Evolutionary conservation across 495 filamentous ascomycete genomes (phyloP), one percentile per base, ranked within the genome.

Genomic region (Annulohypoxylon bovei): DNA sequence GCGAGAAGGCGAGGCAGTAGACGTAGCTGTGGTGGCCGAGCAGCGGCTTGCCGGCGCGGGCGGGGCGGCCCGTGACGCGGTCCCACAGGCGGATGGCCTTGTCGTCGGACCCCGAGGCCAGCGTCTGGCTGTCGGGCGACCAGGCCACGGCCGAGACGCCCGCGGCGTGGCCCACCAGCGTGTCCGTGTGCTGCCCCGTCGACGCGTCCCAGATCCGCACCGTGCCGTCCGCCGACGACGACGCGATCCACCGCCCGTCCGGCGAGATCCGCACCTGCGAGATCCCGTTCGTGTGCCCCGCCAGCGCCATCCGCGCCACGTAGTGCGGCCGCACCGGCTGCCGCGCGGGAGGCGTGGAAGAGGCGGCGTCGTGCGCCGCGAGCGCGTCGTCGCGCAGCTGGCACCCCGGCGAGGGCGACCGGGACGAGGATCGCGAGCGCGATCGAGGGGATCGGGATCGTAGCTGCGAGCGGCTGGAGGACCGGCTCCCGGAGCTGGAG

Each of bases 81-180:
- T 97, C 91, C 95, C 95, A 99, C 4, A 98, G 83, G 1, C 95
- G 88, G 62, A 99, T 98, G 0, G 92, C 89, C 77, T 98, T 99
- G 84, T 99, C 95, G 78, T 99, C 95, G 25, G 91, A 94, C 8
- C 95, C 95, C 16, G 93, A 94, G 0, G 94, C 96, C 47, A 99
- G 85, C 2, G 89, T 91, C 70, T 89, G 86, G 39, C 90, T 92
- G 78, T 97, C 93, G 1, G 96, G 95, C 52, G 89, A 87, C 95
- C 95, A 99, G 30, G 94, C 90, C 22, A 99, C 83, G 25, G 92
- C 93, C 0, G 92, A 95, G 11, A 99, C 87, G 65, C 95, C 95
- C 0, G 95, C 93, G 67, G 97, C 85, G 81, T 99, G 95, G 25
- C 93, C 95, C 73, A 96, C 90, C n/a, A 99, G 87, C 0, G 92